Base-by-base conservation (phyloP, 2,329 filamentous ascomycete species). In the Venturia oleaginea region DNA sequence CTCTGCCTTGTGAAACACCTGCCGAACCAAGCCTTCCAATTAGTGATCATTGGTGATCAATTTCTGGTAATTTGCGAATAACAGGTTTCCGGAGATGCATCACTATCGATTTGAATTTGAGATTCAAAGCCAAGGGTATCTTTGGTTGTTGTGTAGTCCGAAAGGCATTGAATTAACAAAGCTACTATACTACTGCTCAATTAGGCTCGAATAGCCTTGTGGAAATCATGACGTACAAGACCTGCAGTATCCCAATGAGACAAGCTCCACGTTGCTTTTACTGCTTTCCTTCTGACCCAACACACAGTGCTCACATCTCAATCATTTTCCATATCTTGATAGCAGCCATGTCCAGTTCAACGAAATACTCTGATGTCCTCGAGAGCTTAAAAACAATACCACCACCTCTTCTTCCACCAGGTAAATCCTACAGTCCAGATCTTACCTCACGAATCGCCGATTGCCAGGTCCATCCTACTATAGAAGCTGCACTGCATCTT, bases 401-500 rank as follows among this genome's bases (percentile, higher is more conserved):
- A 48, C 60, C 60, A 10, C 60, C 60, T 38, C 60, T 62, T 22
- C 60, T 62, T 32, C 60, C 60, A 17, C 60, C 60, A 3, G 60
- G 60, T 6, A 40, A 62, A 34, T 34, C 40, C 42, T 62, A 32
- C 19, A 24, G 32, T 22, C n/a, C 37, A 22, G 24, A 34, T 38
- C 37, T 62, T 10, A 62, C 60, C n/a, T 30, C 38, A 5, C 30
- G 32, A 30, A 62, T 62, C 7, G 60, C 60, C 13, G 43, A 69
- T 32, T 71, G 78, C 5, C 69, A 68, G 10, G 68, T 80, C 1
- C 80, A 83, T 67, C 80, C 81, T 8, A 76, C 77, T 17, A 71
- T 83, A 43, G 81, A 83, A 74, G 73, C 79, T 11, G 71, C 78
- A 0, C 74, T 83, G 4, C 81, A 83, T 69, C 74, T 83, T 63